A percentile compares a stretch with the other conserved stretches of the same genome.
These are phyloP conservation scores for Aspergillus fumigatiaffinis DNA, from an alignment of 2,329 filamentous ascomycete species.

Conservation along the genomic window DNA sequence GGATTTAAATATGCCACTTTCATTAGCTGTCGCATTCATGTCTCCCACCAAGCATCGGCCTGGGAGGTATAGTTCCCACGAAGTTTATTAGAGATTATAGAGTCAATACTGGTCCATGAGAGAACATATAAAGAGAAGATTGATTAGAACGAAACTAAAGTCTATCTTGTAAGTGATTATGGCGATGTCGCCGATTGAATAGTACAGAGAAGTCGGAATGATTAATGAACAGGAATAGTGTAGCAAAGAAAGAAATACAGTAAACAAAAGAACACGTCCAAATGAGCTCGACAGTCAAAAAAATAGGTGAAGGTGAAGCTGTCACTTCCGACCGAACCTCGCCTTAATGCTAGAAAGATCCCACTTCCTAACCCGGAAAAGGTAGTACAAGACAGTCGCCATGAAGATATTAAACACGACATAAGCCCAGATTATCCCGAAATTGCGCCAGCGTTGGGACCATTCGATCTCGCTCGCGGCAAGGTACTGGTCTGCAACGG, in stretches of 20 bases:
- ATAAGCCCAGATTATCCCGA: constrained; percentile 59
- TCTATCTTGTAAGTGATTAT: neutral
- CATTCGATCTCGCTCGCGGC: constrained; percentile 48
- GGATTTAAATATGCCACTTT: no score
- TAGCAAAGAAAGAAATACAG: neutral
- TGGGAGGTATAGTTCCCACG: no score
- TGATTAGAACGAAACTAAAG: no score
- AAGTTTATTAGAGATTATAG: no score
- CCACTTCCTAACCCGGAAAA: constrained; percentile 28
- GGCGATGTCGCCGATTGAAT: neutral
- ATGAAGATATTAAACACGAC: constrained; percentile 54
- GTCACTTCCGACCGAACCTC: neutral
- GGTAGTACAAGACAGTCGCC: constrained; percentile 46
- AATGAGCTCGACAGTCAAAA: neutral
- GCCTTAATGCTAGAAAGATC: neutral
- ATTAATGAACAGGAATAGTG: neutral
- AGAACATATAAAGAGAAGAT: no score
- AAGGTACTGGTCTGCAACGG: constrained; percentile 37
- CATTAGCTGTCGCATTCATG: no score
- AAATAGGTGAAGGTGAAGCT: no score
- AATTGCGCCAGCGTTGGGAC: constrained; percentile 62
- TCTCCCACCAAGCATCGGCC: no score
- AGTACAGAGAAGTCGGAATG: neutral
- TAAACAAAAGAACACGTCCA: no score
- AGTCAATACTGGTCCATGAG: no score